phyloP scores from a whole-genome alignment of 2,329 filamentous ascomycete genomes.

The Aspergillus novofumigatus region DNA sequence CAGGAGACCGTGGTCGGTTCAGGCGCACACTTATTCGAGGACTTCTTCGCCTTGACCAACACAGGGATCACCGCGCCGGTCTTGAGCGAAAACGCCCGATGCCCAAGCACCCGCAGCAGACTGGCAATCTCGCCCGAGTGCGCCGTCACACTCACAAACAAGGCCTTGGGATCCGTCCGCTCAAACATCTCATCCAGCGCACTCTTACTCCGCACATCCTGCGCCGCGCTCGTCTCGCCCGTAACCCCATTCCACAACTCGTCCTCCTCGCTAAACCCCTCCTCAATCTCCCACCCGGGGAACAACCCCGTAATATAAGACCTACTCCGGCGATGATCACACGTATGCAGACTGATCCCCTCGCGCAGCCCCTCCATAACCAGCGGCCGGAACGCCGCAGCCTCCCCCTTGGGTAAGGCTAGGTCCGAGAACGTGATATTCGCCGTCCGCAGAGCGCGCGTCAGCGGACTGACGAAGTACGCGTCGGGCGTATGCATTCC shows the following conservation, averaged over 20 bases:
- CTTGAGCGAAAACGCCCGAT: constrained; percentile 42
- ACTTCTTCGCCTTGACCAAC: constrained; percentile 42
- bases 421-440: constrained; percentile 45
- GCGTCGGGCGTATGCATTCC: constrained; percentile 50
- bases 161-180: constrained; percentile 31
- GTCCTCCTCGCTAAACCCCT: constrained; percentile 51
- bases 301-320: constrained; percentile 47
- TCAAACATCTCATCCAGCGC: constrained; percentile 52
- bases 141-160: constrained; percentile 51
- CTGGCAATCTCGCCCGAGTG: constrained; percentile 57
- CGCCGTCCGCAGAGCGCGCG: constrained; percentile 54
- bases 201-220: constrained; percentile 41
- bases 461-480: constrained; percentile 55
- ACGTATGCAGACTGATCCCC: constrained; percentile 57
- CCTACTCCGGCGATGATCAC: constrained; percentile 50
- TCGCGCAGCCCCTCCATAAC: constrained; percentile 58
- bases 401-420: too few relatives aligned
- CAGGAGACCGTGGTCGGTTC: constrained; percentile 23
- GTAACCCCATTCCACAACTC: constrained; percentile 49
- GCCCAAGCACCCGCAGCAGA: constrained; percentile 44
- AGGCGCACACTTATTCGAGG: constrained; percentile 3
- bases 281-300: constrained; percentile 49
- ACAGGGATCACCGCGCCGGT: constrained; percentile 51
- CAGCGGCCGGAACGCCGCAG: constrained; percentile 43
- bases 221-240: constrained; percentile 45